Percentiles rank a stretch among this genome's conserved stretches.
Conservation (phyloP, 352 stramenopile species). For the Pythium dissotocum region DNA sequence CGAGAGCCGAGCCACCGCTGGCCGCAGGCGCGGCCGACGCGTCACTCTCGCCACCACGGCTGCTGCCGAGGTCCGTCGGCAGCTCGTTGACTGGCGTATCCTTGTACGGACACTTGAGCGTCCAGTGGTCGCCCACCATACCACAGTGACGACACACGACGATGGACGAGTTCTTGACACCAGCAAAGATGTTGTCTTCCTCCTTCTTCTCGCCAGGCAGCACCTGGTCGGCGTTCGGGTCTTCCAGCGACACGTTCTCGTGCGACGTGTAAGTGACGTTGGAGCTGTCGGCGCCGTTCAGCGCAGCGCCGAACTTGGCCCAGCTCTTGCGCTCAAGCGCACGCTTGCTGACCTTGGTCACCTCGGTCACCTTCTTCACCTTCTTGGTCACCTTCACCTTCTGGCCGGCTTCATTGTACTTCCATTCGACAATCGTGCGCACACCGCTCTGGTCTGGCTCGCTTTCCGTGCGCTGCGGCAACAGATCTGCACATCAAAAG, state of each 20-base stretch:
- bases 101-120: conserved; percentile 92
- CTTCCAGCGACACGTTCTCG: conserved; percentile 79
- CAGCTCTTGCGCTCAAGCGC: conserved; percentile 82
- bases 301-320: conserved; percentile 80
- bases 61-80: conserved; percentile 65
- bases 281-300: conserved; percentile 68
- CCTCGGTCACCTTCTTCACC: conserved; percentile 84
- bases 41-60: conserved; percentile 33
- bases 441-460: conserved; percentile 82
- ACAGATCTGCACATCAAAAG: conserved; percentile 41
- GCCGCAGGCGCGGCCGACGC: conserved; percentile 33
- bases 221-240: conserved; percentile 87
- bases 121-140: conserved; percentile 90
- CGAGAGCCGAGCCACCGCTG: conserved; percentile 52
- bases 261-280: conserved; percentile 89
- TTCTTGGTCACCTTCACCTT: conserved; percentile 92
- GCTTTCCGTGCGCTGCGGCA: conserved; percentile 82
- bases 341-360: conserved; percentile 84
- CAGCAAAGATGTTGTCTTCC: conserved; percentile 85
- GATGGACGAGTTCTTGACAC: conserved; percentile 88
- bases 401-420: conserved; percentile 86
- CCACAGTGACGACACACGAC: conserved; percentile 90
- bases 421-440: conserved; percentile 88
- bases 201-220: conserved; percentile 88
- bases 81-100: conserved; percentile 82